Evolutionary conservation across 129 eudicot genomes (phyloP).

Genomic region (Flaveria trinervia): DNA sequence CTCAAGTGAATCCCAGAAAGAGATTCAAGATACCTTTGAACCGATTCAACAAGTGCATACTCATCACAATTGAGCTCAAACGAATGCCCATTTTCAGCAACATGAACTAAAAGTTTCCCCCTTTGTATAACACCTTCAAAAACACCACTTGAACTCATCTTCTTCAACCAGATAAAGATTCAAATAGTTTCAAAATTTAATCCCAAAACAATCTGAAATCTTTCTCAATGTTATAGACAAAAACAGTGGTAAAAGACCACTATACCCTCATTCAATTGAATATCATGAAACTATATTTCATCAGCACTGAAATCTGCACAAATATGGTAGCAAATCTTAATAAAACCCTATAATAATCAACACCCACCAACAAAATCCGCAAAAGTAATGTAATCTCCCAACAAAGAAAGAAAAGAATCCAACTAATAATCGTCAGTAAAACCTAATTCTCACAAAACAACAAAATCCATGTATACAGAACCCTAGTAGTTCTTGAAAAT

Average conservation of each 20-base stretch:
- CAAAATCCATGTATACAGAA: not conserved
- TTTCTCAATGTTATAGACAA: constrained; percentile 10
- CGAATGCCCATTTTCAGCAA: constrained; percentile 96
- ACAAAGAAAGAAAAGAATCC: not conserved
- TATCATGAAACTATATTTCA: constrained; percentile 18
- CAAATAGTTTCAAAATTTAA: not conserved
- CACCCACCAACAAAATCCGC: constrained; percentile 24
- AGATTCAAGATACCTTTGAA: constrained; percentile 69
- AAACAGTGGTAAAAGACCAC: constrained; percentile 16
- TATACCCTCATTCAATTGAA: constrained; percentile 17
- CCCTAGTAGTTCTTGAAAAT: too few species aligned
- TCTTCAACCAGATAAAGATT: constrained; percentile 18
- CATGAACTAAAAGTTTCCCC: constrained; percentile 77
- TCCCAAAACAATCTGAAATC: constrained; percentile 19
- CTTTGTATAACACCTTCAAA: constrained; percentile 54
- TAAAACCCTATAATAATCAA: constrained; percentile 31
- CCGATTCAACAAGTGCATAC: constrained; percentile 66
- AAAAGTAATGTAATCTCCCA: constrained; percentile 12
- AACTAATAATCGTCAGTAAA: not conserved
- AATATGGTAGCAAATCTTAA: constrained; percentile 15
- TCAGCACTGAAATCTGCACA: constrained; percentile 27
- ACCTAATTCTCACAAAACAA: constrained; percentile 34
- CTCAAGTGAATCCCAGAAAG: constrained; percentile 56
- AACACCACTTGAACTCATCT: constrained; percentile 65
- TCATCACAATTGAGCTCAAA: constrained; percentile 78